phyloP scores from a whole-genome alignment of 768 basidiomycete species.

The Sporobolomyces pararoseus region DNA sequence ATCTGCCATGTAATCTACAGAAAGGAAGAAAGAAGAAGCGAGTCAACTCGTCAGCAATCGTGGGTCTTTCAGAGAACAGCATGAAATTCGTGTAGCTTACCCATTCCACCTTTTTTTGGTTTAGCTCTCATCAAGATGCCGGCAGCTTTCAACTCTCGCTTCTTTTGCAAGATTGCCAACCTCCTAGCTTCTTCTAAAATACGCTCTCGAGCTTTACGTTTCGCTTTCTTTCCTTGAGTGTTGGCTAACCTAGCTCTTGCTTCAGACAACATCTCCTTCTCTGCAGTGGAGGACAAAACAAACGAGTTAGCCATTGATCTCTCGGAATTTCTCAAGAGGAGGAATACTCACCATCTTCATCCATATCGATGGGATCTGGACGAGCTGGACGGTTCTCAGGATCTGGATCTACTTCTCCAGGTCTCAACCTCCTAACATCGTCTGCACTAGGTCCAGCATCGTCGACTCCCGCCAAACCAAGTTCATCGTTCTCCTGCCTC shows the following conservation, averaged over 20 bases:
- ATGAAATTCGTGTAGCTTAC: slow-evolving; percentile 19
- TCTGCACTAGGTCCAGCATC: slow-evolving; percentile 87
- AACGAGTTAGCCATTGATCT: too few relatives aligned
- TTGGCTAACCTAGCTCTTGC: slow-evolving; percentile 96
- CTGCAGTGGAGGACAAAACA: slow-evolving; percentile 54
- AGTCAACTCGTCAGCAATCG: too few relatives aligned
- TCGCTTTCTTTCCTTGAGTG: slow-evolving; percentile 99
- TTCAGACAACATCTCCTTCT: slow-evolving; percentile 99
- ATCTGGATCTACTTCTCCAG: slow-evolving; percentile 98
- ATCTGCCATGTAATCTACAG: slow-evolving; percentile 82
- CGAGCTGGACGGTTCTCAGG: slow-evolving; percentile 97
- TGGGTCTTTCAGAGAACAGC: too few relatives aligned
- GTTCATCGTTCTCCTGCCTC: slow-evolving; percentile 89
- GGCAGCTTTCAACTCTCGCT: slow-evolving; percentile 92
- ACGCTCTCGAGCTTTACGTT: slow-evolving; percentile 94
- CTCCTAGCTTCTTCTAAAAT: slow-evolving; percentile 94
- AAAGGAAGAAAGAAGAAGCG: too few relatives aligned
- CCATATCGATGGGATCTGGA: slow-evolving; percentile 99
- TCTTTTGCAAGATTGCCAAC: slow-evolving; percentile 92
- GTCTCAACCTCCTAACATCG: slow-evolving; percentile 78
- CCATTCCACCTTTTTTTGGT: slow-evolving; percentile 96
- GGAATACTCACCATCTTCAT: slow-evolving; percentile 75
- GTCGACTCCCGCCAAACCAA: slow-evolving; percentile 77
- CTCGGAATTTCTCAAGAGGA: background rate
- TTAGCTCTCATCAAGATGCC: slow-evolving; percentile 98